Evolutionary conservation across 208 protist genomes (phyloP), one percentile per base, ranked within the genome.

Genomic region (Wallacemonas sp.): DNA sequence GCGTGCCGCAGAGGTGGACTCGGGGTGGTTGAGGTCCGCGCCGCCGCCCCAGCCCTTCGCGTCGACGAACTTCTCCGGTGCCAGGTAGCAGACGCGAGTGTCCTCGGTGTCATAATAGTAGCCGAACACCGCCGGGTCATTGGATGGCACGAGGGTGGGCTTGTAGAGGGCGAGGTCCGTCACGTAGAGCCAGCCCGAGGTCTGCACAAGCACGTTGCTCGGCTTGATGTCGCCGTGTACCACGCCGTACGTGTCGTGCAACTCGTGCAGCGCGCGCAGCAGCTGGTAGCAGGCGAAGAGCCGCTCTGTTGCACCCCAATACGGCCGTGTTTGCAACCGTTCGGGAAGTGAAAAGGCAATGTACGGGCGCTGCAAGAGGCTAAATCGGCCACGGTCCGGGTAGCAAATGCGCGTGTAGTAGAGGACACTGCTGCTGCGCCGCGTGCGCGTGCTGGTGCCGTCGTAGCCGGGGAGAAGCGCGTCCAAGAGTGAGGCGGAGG

Each of bases 41-140:
- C 14, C 29, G 20, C 26, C 62, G 28, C 46, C 62, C 44, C n/a
- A 38, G 28, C 36, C 45, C 14, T 57, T 45, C 12, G 45, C 44
- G 25, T 89, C 78, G 39, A 72, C 65, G 70, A 97, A 95, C 50
- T 96, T 92, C 68, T 97, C 94, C 11, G 92, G 91, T 10, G 88
- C 88, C 22, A 93, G 52, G 52, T 74, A 93, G 76, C 94, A 97
- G 16, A 80, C 71, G 41, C 82, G 81, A 11, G 74, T 84, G 64
- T 95, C 90, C 26, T 89, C 87, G 0, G 84, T 92, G 62, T 97
- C 87, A 66, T 97, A 97, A 75, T 87, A 97, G 65, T 94, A 95
- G 33, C 86, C 74, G 62, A 93, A 97, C 22, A 92, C 50, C 2
- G 84, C 77, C 0, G 87, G 87, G 61, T 93, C 92, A 72, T 91